Conservation (phyloP, 108 stramenopile species). For the Epithemia pelagica region DNA sequence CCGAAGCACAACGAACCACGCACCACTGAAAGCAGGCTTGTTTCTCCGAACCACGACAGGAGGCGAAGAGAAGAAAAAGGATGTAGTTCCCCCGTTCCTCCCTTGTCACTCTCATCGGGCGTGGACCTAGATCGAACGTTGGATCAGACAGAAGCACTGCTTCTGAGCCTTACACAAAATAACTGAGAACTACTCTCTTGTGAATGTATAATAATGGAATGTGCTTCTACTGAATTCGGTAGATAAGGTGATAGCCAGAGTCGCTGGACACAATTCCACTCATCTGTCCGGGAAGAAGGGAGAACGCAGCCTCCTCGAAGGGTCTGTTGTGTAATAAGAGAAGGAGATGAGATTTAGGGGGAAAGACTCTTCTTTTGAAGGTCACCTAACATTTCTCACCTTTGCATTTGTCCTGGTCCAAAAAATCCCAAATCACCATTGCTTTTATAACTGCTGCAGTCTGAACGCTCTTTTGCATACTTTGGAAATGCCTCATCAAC, state of each 20-base stretch:
- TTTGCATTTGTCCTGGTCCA: conserved; percentile 77
- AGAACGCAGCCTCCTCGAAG: conserved; percentile 94
- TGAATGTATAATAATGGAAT: not conserved
- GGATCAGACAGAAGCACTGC: conserved; percentile 28
- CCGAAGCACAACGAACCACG: no score
- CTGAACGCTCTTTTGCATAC: conserved; percentile 65
- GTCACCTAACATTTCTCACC: not conserved
- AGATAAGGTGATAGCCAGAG: conserved; percentile 94
- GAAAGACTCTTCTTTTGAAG: not conserved
- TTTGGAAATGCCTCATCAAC: conserved; percentile 60
- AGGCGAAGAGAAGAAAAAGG: not conserved
- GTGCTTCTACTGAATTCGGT: conserved; percentile 63
- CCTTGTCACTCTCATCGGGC: not conserved
- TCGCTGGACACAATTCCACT: conserved; percentile 89
- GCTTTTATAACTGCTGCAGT: conserved; percentile 68
- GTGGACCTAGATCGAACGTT: conserved; percentile 23
- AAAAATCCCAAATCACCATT: conserved; percentile 88
- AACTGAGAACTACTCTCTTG: not conserved
- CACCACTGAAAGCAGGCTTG: not conserved
- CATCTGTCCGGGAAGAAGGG: conserved; percentile 77
- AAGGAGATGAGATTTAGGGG: conserved; percentile 12
- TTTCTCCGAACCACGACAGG: not conserved
- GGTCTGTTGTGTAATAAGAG: conserved; percentile 37
- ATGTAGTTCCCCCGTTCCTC: not conserved
- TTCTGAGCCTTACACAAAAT: conserved; percentile 17